Conservation (phyloP, 805 yeast genomes). For the Tetrapisispora phaffii region DNA sequence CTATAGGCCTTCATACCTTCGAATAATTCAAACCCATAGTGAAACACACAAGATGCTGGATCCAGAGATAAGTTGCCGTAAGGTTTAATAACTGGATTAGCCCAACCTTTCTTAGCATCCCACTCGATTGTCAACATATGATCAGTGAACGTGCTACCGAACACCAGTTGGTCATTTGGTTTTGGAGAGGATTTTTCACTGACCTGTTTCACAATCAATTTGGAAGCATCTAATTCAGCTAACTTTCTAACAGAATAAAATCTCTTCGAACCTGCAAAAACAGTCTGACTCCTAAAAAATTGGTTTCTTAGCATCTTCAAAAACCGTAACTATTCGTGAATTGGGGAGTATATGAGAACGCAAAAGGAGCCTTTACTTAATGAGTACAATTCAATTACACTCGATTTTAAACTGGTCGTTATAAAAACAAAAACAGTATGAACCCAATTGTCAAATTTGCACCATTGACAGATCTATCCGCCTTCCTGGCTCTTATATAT, state of each 20-base stretch:
- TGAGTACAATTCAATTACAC: too few relatives aligned
- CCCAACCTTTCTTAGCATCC: conserved; percentile 74
- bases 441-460: too few relatives aligned
- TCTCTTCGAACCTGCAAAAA: neutral
- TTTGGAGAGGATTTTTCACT: conserved; percentile 41
- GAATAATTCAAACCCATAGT: conserved; percentile 87
- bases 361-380: too few relatives aligned
- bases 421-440: too few relatives aligned
- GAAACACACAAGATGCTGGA: conserved; percentile 84
- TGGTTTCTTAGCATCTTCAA: neutral
- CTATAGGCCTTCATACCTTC: conserved; percentile 93
- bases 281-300: neutral
- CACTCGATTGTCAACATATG: conserved; percentile 86
- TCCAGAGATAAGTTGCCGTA: conserved; percentile 67
- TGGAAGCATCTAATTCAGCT: conserved; percentile 39
- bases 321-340: neutral
- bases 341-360: too few relatives aligned
- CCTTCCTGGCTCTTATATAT: too few relatives aligned
- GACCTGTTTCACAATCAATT: conserved; percentile 38
- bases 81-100: conserved; percentile 74
- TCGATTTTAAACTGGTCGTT: too few relatives aligned
- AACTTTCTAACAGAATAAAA: conserved; percentile 23
- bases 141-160: conserved; percentile 68
- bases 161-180: conserved; percentile 52
- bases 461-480: too few relatives aligned